Base-by-base conservation (phyloP, 345 rosid species). In the Salix arbutifolia region DNA sequence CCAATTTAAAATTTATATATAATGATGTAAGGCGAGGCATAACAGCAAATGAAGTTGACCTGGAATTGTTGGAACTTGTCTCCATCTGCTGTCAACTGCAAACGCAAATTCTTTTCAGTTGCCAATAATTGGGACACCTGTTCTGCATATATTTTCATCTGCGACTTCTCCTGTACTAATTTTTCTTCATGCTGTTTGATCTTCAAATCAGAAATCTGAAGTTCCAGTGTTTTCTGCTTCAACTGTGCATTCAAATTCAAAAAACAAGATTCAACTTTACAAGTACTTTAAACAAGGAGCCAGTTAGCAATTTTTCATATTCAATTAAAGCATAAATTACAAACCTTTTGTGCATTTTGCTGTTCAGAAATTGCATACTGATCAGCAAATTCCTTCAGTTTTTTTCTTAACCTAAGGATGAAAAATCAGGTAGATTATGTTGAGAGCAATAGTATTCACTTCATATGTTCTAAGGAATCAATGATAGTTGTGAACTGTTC, bases 1-100 rank as follows among this genome's bases (percentile, higher is more conserved):
- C 26, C 65, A 37, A 9, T 44, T 44, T 44, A 12, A 44, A 44
- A 44, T 44, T 44, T 14, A 44, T 44, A 14, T 14, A 44, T 44
- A 14, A 44, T 44, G 50, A 44, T 44, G 17, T 13, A 71, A 61
- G 73, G 23, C 17, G 68, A 67, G 31, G n/a, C 28, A 23, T 44
- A 30, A 17, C 69, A 53, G 11, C 18, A 17, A 62, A 71, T 60
- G 82, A 76, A 76, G 56, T 58, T 69, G 42, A 94, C 99, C 97
- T 95, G 97, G 79, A 95, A 92, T 73, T 92, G 94, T 82, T 89
- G 97, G 80, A 95, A 95, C 72, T 95, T 95, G 75, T 93, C 97
- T 76, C 97, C 99, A 72, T 95, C 99, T 44, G 94, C 88, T 25
- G 97, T 91, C 83, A 92, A 85, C 84, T 93, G 97, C 84, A 84